Conservation (phyloP, 179 eudicot species). For the Gypsophila paniculata region DNA sequence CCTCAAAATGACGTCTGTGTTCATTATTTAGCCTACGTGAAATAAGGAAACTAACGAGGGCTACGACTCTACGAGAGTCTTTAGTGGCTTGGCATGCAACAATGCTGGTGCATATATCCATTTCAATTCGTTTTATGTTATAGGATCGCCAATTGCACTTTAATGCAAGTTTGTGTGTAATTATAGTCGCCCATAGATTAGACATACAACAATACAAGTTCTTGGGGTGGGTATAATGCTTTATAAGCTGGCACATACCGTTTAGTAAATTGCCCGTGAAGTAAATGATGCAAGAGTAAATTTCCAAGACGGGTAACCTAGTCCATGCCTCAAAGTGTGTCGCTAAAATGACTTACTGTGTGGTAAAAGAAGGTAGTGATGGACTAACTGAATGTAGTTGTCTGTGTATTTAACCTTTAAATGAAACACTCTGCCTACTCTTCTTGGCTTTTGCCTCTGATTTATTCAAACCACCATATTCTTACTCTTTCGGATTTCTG, state of each 20-base stretch:
- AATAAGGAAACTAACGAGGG: constrained; percentile 11
- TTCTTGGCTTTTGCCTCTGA: no score
- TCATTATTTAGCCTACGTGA: constrained; percentile 19
- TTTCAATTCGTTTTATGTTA: constrained; percentile 11
- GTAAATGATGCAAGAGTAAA: no score
- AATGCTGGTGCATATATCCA: constrained; percentile 11
- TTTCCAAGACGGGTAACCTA: no score
- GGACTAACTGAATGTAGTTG: no score
- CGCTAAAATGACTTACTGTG: no score
- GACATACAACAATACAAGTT: constrained; percentile 12
- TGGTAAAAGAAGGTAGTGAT: no score
- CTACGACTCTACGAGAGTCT: constrained; percentile 12
- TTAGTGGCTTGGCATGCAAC: constrained; percentile 9
- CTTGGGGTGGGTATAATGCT: constrained; percentile 1
- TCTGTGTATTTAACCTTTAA: no score
- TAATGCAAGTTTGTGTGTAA: neutral
- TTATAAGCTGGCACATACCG: neutral
- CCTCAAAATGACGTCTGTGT: neutral
- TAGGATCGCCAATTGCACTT: constrained; percentile 17
- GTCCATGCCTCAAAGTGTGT: no score
- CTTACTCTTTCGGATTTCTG: no score
- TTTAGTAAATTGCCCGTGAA: no score
- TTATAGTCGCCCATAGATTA: constrained; percentile 14
- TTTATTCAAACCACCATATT: no score
- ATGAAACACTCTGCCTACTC: no score